These are phyloP conservation scores for Plectosphaerella plurivora DNA, from an alignment of 2,329 filamentous ascomycete species.

Conservation along the genomic window DNA sequence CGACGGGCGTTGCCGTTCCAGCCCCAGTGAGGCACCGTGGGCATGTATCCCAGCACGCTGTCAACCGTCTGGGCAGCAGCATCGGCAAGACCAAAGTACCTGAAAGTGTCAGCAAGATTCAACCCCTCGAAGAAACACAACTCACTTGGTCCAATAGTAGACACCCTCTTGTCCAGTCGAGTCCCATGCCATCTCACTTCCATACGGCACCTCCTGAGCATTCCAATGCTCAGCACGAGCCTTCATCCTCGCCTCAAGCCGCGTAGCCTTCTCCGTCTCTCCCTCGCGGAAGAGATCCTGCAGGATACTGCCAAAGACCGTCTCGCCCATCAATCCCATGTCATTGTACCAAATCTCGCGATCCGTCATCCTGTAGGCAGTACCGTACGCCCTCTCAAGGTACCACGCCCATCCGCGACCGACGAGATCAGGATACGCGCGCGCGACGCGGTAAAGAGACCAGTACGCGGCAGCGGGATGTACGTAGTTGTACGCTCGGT, in stretches of 20 bases:
- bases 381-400: slow-evolving; percentile 47
- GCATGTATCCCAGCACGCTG: slow-evolving; percentile 52
- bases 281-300: slow-evolving; percentile 45
- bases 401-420: slow-evolving; percentile 49
- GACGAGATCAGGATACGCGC: slow-evolving; percentile 40
- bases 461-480: slow-evolving; percentile 53
- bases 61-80: slow-evolving; percentile 46
- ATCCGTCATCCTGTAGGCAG: slow-evolving; percentile 33
- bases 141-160: slow-evolving; percentile 51
- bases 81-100: slow-evolving; percentile 42
- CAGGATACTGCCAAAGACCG: slow-evolving; percentile 49
- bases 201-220: slow-evolving; percentile 47
- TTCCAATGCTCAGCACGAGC: slow-evolving; percentile 45
- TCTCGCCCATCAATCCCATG: slow-evolving; percentile 56
- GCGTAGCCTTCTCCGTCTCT: slow-evolving; percentile 28
- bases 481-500: slow-evolving; percentile 56
- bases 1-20: slow-evolving; percentile 58
- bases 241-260: slow-evolving; percentile 41
- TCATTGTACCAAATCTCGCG: slow-evolving; percentile 36
- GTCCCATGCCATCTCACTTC: slow-evolving; percentile 60
- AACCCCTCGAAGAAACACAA: neutral
- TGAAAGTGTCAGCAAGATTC: slow-evolving; percentile 4
- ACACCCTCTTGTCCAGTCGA: slow-evolving; percentile 58
- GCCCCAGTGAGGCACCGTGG: slow-evolving; percentile 55
- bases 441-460: slow-evolving; percentile 50